Evolutionary conservation across 2,329 filamentous ascomycete genomes (phyloP).

Genomic region (Fusarium cyanostomum): DNA sequence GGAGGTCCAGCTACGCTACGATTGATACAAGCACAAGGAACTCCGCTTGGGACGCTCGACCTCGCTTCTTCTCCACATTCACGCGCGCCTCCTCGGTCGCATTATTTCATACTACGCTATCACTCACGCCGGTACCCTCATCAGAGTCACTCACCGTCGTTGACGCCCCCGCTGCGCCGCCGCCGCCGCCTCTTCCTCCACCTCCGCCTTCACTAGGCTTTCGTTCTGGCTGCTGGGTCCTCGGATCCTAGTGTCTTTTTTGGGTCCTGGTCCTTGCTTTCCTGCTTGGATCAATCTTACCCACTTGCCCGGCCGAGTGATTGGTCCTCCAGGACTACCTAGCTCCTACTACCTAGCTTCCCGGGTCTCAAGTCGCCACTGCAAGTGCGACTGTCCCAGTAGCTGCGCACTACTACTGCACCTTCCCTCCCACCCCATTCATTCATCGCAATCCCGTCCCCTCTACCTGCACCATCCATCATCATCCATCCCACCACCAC

Average conservation of each 20-base stretch:
- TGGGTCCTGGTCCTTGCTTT: conserved; percentile 19
- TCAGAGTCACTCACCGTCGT: conserved; percentile 30
- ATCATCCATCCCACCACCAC: conserved; percentile 28
- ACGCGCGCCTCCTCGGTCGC: conserved; percentile 40
- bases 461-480: conserved; percentile 37
- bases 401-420: conserved; percentile 36
- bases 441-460: conserved; percentile 40
- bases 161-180: conserved; percentile 36
- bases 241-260: conserved; percentile 25
- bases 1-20: conserved; percentile 7
- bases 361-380: conserved; percentile 34
- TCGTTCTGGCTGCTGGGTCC: conserved; percentile 12
- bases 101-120: conserved; percentile 36
- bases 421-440: conserved; percentile 39
- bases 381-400: conserved; percentile 31
- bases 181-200: conserved; percentile 30
- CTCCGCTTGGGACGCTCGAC: conserved; percentile 35
- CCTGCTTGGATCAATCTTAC: conserved; percentile 19
- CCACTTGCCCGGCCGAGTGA: conserved; percentile 17
- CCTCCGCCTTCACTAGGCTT: conserved; percentile 23
- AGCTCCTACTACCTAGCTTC: conserved; percentile 29
- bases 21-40: conserved; percentile 28
- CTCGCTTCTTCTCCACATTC: conserved; percentile 42
- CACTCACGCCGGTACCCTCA: conserved; percentile 30
- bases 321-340: conserved; percentile 21